Percentiles rank a stretch among this genome's conserved stretches.
Conservation (phyloP, 2,329 filamentous ascomycete species). For the Hypoxylon sp. region DNA sequence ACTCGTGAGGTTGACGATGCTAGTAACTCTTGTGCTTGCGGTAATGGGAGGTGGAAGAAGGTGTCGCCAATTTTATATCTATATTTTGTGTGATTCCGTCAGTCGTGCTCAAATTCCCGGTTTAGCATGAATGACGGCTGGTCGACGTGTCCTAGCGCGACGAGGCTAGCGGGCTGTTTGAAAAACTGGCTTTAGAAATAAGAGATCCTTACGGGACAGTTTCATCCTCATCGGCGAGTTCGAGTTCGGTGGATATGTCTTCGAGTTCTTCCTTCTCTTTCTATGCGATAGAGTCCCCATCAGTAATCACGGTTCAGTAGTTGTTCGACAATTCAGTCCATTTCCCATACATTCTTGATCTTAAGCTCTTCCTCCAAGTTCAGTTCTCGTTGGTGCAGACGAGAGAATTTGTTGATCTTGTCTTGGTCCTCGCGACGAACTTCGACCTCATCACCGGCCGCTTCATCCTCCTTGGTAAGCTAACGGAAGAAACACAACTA, state of each 20-base stretch:
- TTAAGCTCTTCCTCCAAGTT: conserved; percentile 85
- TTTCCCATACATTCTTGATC: conserved; percentile 75
- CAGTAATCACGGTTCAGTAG: conserved; percentile 39
- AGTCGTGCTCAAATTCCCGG: conserved; percentile 10
- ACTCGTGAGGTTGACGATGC: conserved; percentile 78
- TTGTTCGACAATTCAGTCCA: conserved; percentile 15
- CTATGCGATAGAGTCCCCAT: conserved; percentile 63
- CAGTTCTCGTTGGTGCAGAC: conserved; percentile 89
- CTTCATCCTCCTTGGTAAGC: conserved; percentile 96
- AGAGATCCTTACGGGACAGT: conserved; percentile 80
- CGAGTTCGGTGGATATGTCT: conserved; percentile 90
- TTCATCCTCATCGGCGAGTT: conserved; percentile 95
- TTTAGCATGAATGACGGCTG: background rate
- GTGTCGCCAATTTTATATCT: conserved; percentile 98
- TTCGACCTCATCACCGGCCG: conserved; percentile 85
- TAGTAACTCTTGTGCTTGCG: conserved; percentile 90
- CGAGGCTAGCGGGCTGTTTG: background rate
- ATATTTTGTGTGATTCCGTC: conserved; percentile 29
- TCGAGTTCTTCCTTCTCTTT: conserved; percentile 99
- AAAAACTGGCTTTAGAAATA: background rate
- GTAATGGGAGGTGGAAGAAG: conserved; percentile 88
- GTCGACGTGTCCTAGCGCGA: background rate
- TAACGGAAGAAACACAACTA: conserved; percentile 56
- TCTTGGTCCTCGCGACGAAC: conserved; percentile 98
- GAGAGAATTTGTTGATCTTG: conserved; percentile 98